phyloP scores from a whole-genome alignment of 352 stramenopile species.

The Phytophthora citricola region DNA sequence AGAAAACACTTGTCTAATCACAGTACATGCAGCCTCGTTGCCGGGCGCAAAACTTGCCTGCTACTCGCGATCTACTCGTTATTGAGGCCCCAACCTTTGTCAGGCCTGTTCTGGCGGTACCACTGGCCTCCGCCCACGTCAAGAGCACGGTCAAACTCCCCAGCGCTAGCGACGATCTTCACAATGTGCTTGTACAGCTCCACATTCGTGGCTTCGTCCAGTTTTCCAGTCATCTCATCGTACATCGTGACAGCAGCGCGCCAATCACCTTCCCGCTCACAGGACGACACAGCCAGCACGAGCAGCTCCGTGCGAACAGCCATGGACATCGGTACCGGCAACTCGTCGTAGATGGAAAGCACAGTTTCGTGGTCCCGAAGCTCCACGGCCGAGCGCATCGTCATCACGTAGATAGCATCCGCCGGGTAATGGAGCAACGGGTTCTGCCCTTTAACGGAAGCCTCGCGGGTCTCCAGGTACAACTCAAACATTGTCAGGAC shows the following conservation, averaged over 20 bases:
- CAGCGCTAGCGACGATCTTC: conserved; percentile 81
- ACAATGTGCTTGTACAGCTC: conserved; percentile 85
- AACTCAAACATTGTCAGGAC: conserved; percentile 66
- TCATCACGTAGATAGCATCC: conserved; percentile 72
- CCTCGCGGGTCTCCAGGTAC: conserved; percentile 61
- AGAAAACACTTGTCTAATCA: not conserved
- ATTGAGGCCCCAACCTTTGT: conserved; percentile 67
- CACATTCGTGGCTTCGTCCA: conserved; percentile 70
- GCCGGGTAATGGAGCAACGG: conserved; percentile 71
- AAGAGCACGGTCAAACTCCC: conserved; percentile 86
- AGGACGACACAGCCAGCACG: conserved; percentile 58
- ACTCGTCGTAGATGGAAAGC: conserved; percentile 63
- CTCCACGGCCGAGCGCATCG: conserved; percentile 52
- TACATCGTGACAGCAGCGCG: conserved; percentile 78
- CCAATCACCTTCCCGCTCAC: conserved; percentile 75
- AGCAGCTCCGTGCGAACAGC: conserved; percentile 66
- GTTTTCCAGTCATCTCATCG: conserved; percentile 63
- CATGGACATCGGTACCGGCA: conserved; percentile 51
- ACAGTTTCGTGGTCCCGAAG: conserved; percentile 66
- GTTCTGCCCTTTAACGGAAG: conserved; percentile 49
- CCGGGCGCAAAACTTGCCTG: conserved; percentile 2
- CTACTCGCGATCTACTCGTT: not conserved
- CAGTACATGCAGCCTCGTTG: too few relatives aligned
- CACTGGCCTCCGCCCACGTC: conserved; percentile 86
- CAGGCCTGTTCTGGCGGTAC: conserved; percentile 83